phyloP scores from a whole-genome alignment of 1,284 basidiomycete species.

The Puccinia horiana region DNA sequence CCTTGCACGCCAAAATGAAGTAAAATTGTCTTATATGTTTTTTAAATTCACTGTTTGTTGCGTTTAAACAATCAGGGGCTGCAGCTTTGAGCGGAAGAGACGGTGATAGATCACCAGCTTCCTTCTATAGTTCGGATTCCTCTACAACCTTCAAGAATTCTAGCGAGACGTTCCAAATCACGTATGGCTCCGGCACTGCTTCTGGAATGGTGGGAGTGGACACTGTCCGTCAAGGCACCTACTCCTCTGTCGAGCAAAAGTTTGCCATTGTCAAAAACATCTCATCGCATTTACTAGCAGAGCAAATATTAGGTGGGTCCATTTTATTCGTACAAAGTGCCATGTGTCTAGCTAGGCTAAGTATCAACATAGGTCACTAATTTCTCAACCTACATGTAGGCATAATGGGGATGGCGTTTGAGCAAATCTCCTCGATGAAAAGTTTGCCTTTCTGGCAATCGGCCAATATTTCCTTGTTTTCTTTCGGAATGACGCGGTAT shows the following conservation, averaged over 20 bases:
- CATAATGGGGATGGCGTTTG: constrained; percentile 58
- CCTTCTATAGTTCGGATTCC: constrained; percentile 51
- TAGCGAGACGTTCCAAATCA: constrained; percentile 54
- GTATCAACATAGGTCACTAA: constrained; percentile 28
- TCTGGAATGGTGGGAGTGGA: constrained; percentile 56
- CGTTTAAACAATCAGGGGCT: not conserved
- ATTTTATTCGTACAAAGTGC: not conserved
- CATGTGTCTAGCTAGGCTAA: not conserved
- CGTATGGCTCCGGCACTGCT: constrained; percentile 57
- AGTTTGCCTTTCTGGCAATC: constrained; percentile 65
- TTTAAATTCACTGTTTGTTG: constrained; percentile 1
- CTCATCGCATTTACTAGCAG: constrained; percentile 51
- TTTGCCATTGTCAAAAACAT: constrained; percentile 54
- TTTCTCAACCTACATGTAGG: constrained; percentile 51
- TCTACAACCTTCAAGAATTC: constrained; percentile 53
- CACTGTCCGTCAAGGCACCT: constrained; percentile 55
- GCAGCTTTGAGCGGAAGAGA: constrained; percentile 7
- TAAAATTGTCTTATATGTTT: not conserved
- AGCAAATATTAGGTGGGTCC: constrained; percentile 51
- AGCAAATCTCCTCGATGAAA: constrained; percentile 60
- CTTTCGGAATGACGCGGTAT: constrained; percentile 57
- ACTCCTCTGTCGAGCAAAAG: constrained; percentile 55
- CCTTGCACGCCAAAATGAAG: not conserved
- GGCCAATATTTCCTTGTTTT: constrained; percentile 62
- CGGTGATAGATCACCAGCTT: constrained; percentile 46